Percentiles rank a stretch among this genome's conserved stretches.
phyloP scores from a whole-genome alignment of 2,329 filamentous ascomycete genomes.

The Monascus ruber region DNA sequence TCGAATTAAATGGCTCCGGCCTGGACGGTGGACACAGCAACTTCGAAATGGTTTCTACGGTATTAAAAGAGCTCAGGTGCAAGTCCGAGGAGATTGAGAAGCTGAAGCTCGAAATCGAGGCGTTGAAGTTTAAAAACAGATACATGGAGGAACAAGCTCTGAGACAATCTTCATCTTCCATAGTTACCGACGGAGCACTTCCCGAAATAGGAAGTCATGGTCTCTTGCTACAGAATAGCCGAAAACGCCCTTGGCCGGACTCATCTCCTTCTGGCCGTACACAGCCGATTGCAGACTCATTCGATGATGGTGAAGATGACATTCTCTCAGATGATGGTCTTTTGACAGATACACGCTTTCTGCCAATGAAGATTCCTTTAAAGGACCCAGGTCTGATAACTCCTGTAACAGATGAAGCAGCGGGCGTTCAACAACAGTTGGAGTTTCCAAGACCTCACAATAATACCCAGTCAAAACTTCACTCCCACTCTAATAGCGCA shows the following conservation, averaged over 20 bases:
- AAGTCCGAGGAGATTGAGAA: constrained; percentile 30
- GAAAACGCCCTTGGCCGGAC: constrained; percentile 22
- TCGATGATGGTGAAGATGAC: constrained; percentile 17
- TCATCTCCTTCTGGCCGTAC: constrained; percentile 13
- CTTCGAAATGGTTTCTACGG: constrained; percentile 28
- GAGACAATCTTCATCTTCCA: constrained; percentile 4
- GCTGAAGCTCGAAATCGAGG: constrained; percentile 26
- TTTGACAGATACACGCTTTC: constrained; percentile 9
- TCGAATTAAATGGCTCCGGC: constrained; percentile 23
- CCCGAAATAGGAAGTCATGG: constrained; percentile 23
- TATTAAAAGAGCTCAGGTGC: constrained; percentile 26
- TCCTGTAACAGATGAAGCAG: neutral
- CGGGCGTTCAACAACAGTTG: constrained; percentile 1
- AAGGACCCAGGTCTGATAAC: constrained; percentile 8
- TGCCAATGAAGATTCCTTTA: constrained; percentile 14
- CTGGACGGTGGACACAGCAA: constrained; percentile 8
- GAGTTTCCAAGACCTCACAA: constrained; percentile 7
- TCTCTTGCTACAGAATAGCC: constrained; percentile 18
- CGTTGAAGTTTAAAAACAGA: constrained; percentile 24
- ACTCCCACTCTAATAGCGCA: constrained; percentile 1
- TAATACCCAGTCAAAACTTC: constrained; percentile 5
- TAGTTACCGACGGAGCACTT: constrained; percentile 6
- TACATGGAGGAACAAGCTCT: constrained; percentile 20
- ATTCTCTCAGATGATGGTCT: constrained; percentile 15
- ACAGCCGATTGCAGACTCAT: constrained; percentile 20